These are phyloP conservation scores for Mrakia blollopis DNA, from an alignment of 768 basidiomycete species.

Conservation along the genomic window DNA sequence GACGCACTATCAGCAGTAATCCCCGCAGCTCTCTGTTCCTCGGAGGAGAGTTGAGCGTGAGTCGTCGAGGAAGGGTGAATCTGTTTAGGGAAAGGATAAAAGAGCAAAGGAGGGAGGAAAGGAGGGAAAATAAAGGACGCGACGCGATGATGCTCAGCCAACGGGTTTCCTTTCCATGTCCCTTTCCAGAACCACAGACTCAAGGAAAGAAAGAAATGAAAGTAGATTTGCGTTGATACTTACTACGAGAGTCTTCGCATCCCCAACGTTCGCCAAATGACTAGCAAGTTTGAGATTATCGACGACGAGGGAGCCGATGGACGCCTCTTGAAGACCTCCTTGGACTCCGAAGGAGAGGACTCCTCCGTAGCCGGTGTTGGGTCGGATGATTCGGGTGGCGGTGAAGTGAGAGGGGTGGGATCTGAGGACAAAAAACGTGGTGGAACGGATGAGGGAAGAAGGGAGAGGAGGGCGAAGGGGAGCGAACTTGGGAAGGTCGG, in stretches of 20 bases:
- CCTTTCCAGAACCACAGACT: too few species aligned
- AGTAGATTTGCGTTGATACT: too few species aligned
- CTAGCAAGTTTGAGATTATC: neutral
- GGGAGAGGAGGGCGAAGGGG: too few species aligned
- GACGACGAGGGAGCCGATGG: neutral
- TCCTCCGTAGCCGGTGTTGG: neutral
- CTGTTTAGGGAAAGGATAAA: neutral
- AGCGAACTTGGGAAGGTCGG: neutral
- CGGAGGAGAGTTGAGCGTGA: neutral
- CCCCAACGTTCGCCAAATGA: neutral
- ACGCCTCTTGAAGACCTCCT: neutral
- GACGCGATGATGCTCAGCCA: too few species aligned
- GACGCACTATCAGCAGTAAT: neutral
- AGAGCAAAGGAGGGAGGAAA: too few species aligned
- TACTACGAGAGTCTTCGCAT: neutral
- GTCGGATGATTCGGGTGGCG: neutral
- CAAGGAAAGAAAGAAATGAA: too few species aligned
- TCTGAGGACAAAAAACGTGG: too few species aligned
- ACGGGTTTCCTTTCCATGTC: too few species aligned
- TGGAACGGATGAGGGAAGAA: too few species aligned
- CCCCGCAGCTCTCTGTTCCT: neutral
- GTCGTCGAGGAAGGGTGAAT: neutral
- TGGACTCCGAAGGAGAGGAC: neutral
- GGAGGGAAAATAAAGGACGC: too few species aligned
- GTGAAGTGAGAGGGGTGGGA: neutral